These are phyloP conservation scores for Exophiala phaeomuriformis DNA, from an alignment of 2,329 filamentous ascomycete genomes.

Conservation along the genomic window DNA sequence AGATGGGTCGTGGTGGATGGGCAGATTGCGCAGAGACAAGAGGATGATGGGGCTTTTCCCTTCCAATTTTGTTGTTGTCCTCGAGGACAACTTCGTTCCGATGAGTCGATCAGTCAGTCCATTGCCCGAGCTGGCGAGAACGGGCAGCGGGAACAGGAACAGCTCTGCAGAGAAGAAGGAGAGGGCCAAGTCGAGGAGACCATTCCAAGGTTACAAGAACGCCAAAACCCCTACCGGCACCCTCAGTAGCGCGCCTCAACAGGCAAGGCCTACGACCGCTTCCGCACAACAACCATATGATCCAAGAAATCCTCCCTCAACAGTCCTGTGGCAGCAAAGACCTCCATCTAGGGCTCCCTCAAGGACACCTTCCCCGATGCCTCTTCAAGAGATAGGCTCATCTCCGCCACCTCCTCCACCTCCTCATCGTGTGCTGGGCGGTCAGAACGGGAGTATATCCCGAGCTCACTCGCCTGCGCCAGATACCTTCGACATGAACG, in stretches of 20 bases:
- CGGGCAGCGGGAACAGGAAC: constrained; percentile 33
- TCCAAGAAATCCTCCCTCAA: constrained; percentile 32
- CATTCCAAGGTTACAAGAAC: constrained; percentile 56
- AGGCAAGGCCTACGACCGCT: constrained; percentile 1
- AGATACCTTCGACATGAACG: constrained; percentile 26
- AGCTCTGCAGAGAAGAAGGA: constrained; percentile 41
- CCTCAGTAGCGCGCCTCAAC: constrained; percentile 25
- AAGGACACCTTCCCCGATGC: constrained; percentile 29
- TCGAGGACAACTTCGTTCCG: constrained; percentile 78
- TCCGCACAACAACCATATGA: constrained; percentile 30
- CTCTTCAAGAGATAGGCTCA: constrained; percentile 48
- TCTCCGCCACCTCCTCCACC: constrained; percentile 76
- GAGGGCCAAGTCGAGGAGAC: constrained; percentile 54
- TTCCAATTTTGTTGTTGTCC: constrained; percentile 91
- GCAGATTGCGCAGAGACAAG: constrained; percentile 78
- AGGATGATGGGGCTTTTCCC: constrained; percentile 89
- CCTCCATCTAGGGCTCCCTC: constrained; percentile 33
- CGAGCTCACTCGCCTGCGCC: constrained; percentile 44
- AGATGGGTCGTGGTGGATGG: constrained; percentile 98
- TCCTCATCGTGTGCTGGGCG: constrained; percentile 58
- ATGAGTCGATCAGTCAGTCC: constrained; percentile 44
- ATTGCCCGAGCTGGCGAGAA: constrained; percentile 45
- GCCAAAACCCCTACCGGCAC: constrained; percentile 35
- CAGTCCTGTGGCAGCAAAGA: constrained; percentile 35
- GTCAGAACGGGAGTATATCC: constrained; percentile 27